These are phyloP conservation scores for Canavalia gladiata DNA, from an alignment of 306 rosid species.

Conservation along the genomic window DNA sequence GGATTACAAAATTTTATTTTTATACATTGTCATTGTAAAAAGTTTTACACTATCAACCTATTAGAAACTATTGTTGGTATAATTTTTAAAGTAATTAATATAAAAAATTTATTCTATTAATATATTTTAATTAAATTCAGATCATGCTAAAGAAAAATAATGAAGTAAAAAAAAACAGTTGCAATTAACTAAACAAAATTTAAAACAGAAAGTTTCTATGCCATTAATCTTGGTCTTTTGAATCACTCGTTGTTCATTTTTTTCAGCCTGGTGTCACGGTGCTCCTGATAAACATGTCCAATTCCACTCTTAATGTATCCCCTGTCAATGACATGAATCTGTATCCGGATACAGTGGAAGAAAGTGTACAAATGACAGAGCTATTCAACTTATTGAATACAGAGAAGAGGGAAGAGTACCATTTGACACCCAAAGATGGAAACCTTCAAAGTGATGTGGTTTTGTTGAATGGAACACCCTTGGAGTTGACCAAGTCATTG, in stretches of 20 bases:
- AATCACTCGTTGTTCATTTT: neutral
- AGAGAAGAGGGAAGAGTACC: constrained; percentile 65
- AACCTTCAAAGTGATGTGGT: constrained; percentile 62
- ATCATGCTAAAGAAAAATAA: too few relatives aligned
- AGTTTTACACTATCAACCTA: too few relatives aligned
- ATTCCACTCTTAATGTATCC: constrained; percentile 51
- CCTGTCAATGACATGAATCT: constrained; percentile 52
- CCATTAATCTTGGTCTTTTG: too few relatives aligned
- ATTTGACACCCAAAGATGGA: constrained; percentile 70
- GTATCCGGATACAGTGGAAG: neutral
- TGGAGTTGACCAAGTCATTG: constrained; percentile 44
- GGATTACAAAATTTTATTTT: too few relatives aligned
- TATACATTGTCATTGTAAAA: too few relatives aligned
- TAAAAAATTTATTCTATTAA: too few relatives aligned
- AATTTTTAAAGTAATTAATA: too few relatives aligned
- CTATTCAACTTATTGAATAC: neutral
- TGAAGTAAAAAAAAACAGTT: too few relatives aligned
- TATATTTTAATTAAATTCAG: too few relatives aligned
- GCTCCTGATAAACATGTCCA: constrained; percentile 70
- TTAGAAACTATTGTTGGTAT: too few relatives aligned
- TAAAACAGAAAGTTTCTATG: neutral
- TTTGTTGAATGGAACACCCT: constrained; percentile 63
- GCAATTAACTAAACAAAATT: too few relatives aligned
- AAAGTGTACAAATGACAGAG: constrained; percentile 51
- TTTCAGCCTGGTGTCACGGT: constrained; percentile 63